phyloP scores from a whole-genome alignment of 805 yeast species.

The Kockiozyma suomiensis region DNA sequence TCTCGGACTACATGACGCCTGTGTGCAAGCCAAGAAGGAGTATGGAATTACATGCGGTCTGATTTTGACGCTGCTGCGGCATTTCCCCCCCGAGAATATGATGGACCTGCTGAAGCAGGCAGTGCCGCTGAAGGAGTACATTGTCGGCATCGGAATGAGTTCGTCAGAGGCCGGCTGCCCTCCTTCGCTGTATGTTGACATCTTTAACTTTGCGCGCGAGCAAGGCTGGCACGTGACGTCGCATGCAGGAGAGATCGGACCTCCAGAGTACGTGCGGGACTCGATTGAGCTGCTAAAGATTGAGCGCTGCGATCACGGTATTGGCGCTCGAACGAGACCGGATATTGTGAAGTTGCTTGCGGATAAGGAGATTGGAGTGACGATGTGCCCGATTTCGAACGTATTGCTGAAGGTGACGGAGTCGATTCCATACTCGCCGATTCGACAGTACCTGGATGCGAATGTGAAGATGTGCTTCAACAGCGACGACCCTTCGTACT shows the following conservation, averaged over 20 bases:
- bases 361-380: constrained; percentile 56
- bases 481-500: constrained; percentile 80
- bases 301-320: constrained; percentile 80
- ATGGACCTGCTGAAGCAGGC: constrained; percentile 60
- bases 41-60: constrained; percentile 68
- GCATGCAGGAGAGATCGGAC: constrained; percentile 91
- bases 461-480: constrained; percentile 74
- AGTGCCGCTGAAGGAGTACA: constrained; percentile 45
- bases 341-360: constrained; percentile 62
- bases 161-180: constrained; percentile 80
- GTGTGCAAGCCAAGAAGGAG: constrained; percentile 60
- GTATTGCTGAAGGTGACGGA: constrained; percentile 73
- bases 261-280: constrained; percentile 62
- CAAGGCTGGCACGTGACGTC: constrained; percentile 70
- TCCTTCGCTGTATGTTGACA: constrained; percentile 66
- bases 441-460: constrained; percentile 59
- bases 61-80: constrained; percentile 82
- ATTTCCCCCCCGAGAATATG: constrained; percentile 64
- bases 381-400: constrained; percentile 79
- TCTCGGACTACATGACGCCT: constrained; percentile 58
- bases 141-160: constrained; percentile 80
- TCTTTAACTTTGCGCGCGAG: constrained; percentile 55
- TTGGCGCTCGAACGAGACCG: constrained; percentile 60
- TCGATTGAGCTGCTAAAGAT: constrained; percentile 63
- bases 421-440: constrained; percentile 68